These are phyloP conservation scores for Clarireedia hainanense DNA, from an alignment of 2,329 filamentous ascomycete species.

Conservation along the genomic window DNA sequence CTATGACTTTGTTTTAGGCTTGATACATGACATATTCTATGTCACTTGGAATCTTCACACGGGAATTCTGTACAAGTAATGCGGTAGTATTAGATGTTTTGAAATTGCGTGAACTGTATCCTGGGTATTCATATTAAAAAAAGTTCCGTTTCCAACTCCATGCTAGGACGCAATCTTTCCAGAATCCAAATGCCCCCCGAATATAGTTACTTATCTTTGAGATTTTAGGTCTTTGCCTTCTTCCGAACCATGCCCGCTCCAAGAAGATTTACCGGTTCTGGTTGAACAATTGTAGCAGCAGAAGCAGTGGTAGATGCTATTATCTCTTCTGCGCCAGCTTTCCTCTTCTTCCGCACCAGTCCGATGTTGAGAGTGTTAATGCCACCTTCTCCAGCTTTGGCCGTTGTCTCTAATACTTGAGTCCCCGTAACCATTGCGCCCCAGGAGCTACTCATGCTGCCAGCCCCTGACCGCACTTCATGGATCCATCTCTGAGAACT, in stretches of 20 bases:
- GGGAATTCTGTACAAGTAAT: background rate
- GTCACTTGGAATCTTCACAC: background rate
- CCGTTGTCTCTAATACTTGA: slow-evolving; percentile 24
- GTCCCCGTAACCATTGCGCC: slow-evolving; percentile 42
- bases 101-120: slow-evolving; percentile 1
- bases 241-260: slow-evolving; percentile 44
- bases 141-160: background rate
- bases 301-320: slow-evolving; percentile 1
- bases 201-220: background rate
- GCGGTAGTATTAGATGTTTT: background rate
- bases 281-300: slow-evolving; percentile 2
- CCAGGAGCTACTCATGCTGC: slow-evolving; percentile 37
- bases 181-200: background rate
- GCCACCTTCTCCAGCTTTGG: slow-evolving; percentile 12
- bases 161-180: background rate
- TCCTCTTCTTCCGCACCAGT: slow-evolving; percentile 45
- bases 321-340: slow-evolving; percentile 24
- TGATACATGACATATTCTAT: no score
- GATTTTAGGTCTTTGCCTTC: slow-evolving; percentile 41
- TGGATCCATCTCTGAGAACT: slow-evolving; percentile 65
- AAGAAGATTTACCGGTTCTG: slow-evolving; percentile 39
- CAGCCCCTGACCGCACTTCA: slow-evolving; percentile 48
- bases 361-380: slow-evolving; percentile 32
- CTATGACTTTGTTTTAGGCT: no score
- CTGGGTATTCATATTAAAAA: slow-evolving; percentile 2